Base-by-base conservation (phyloP, 2,329 filamentous ascomycete genomes). In the Beauveria rudraprayagi region DNA sequence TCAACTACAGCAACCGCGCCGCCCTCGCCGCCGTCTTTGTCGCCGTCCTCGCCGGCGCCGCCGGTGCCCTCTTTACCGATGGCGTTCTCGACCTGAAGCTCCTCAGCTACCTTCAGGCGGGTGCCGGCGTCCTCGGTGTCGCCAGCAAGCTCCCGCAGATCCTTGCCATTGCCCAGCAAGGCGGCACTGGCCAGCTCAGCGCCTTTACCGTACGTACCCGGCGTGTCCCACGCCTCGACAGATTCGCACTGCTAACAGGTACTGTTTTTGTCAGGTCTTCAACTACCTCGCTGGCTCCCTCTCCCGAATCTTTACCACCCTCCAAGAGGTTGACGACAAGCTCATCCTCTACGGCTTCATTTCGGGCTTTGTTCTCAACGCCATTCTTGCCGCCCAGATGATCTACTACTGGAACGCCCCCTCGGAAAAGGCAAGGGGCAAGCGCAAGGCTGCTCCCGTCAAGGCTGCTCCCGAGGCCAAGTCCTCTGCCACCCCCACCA, bases 301-400 rank as follows among this genome's bases (percentile, higher is more conserved):
- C 62, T 90, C 91, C 28, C 90, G 94, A 72, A 96, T 99, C 78
- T 99, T 97, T 76, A 99, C 94, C 37, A 99, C 95, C 9, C 80
- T 99, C 62, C 92, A 97, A 71, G 94, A 99, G 79, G 94, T 99
- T 63, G 90, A 96, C 73, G 94, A 99, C 76, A 92, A 92, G 76
- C 82, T 97, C 62, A 97, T 99, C 69, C 83, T 99, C 28, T 97
- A 96, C 77, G 90, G 92, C 56, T 97, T 96, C 80, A 78, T 97
- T 60, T 91, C 92, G 8, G 94, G 92, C 30, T 97, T 97, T 73
- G 77, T 80, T n/a, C 84, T 99, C 68, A 99, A 99, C 75, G 80
- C 87, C 62, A 83, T 99, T 61, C 81, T 99, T 62, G 92, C 92
- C 16, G 76, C 82, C 44, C 94, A 99, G 79, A 94, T 99, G 89